phyloP scores from a whole-genome alignment of 2,329 filamentous ascomycete genomes.

The Ascochyta viciae-villosae region DNA sequence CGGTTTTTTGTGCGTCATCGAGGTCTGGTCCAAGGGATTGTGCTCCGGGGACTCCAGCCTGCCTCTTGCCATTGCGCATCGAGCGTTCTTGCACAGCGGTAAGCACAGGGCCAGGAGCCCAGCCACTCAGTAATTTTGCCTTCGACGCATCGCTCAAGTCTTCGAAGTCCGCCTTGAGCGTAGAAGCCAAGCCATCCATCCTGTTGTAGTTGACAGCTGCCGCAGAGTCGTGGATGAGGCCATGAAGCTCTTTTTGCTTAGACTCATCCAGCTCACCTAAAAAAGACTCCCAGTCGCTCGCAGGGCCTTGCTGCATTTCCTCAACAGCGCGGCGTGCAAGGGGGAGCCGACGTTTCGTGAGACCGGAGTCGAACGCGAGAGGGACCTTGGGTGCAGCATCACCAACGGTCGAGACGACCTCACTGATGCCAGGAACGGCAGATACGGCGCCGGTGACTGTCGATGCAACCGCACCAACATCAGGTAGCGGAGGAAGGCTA shows the following conservation, averaged over 20 bases:
- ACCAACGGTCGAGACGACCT: not conserved
- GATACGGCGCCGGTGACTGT: not conserved
- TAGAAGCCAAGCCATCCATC: not conserved
- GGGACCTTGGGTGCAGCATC: not conserved
- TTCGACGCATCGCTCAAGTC: not conserved
- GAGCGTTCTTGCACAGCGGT: not conserved
- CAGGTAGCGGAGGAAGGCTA: not conserved
- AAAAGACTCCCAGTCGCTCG: conserved; percentile 13
- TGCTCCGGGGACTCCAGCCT: conserved; percentile 1
- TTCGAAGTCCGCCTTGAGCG: conserved; percentile 1
- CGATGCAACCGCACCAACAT: not conserved
- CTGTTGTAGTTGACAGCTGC: conserved; percentile 3
- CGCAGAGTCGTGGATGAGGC: conserved; percentile 8
- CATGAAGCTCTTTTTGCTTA: conserved; percentile 3
- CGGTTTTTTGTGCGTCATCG: conserved; percentile 4
- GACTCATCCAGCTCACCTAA: conserved; percentile 14
- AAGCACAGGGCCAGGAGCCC: not conserved
- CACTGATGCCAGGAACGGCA: not conserved
- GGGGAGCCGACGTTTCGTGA: not conserved
- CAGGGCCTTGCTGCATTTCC: conserved; percentile 6
- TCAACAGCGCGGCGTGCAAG: not conserved
- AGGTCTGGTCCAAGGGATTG: conserved; percentile 7
- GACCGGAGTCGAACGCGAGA: not conserved
- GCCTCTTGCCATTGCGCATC: conserved; percentile 6
- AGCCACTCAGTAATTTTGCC: not conserved